Percentiles rank a stretch among this genome's conserved stretches.
Evolutionary conservation across 2,329 filamentous ascomycete species (phyloP).

Genomic region (Conoideocrella luteorostrata): DNA sequence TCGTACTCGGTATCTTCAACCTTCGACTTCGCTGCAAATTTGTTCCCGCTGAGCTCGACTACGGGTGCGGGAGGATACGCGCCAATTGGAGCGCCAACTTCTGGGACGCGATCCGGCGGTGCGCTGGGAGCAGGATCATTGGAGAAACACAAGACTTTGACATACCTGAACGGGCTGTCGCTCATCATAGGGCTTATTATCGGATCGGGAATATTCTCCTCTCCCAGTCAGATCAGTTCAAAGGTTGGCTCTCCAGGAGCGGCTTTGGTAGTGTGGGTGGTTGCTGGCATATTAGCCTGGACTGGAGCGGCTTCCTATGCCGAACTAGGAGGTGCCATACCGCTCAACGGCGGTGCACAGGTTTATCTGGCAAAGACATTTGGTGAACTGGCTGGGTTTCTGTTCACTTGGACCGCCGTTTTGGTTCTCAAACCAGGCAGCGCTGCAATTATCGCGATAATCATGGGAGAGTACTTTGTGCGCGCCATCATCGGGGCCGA

Average conservation of each 20-base stretch:
- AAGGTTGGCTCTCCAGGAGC: slow-evolving; percentile 90
- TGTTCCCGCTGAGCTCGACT: slow-evolving; percentile 87
- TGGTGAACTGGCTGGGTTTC: slow-evolving; percentile 83
- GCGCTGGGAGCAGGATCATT: slow-evolving; percentile 68
- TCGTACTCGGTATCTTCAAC: slow-evolving; percentile 87
- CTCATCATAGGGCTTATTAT: slow-evolving; percentile 91
- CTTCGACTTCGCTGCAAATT: slow-evolving; percentile 89
- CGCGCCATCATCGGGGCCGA: slow-evolving; percentile 82
- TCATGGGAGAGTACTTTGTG: slow-evolving; percentile 97
- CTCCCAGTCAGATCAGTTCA: slow-evolving; percentile 83
- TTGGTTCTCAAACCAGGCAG: slow-evolving; percentile 90
- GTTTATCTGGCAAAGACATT: slow-evolving; percentile 95
- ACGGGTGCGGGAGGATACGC: slow-evolving; percentile 68
- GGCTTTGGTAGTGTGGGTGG: slow-evolving; percentile 81
- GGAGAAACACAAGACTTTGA: slow-evolving; percentile 93
- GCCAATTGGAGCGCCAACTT: slow-evolving; percentile 71
- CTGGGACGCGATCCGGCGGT: slow-evolving; percentile 37
- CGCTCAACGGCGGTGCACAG: slow-evolving; percentile 88
- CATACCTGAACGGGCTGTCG: slow-evolving; percentile 87
- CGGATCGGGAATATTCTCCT: slow-evolving; percentile 93
- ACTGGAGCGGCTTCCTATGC: slow-evolving; percentile 93
- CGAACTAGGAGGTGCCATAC: slow-evolving; percentile 91
- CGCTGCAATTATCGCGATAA: slow-evolving; percentile 91
- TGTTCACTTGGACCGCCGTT: slow-evolving; percentile 95
- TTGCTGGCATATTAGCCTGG: slow-evolving; percentile 91